phyloP scores from a whole-genome alignment of 352 stramenopile species.

The Plasmopara muralis region DNA sequence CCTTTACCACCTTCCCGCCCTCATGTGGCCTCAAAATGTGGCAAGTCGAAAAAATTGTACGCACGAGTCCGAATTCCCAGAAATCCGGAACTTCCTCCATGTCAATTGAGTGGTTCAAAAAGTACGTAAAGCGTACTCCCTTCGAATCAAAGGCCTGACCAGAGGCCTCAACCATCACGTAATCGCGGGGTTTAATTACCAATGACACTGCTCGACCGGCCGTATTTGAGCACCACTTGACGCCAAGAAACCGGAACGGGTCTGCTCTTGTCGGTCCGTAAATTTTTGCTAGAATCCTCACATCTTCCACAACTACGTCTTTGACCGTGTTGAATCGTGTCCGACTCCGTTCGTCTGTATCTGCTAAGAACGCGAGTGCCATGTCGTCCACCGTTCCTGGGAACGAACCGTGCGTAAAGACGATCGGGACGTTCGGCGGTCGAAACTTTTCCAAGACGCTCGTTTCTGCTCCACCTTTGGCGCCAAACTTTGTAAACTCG shows the following conservation, averaged over 20 bases:
- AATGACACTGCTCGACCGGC: constrained; percentile 11
- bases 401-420: constrained; percentile 25
- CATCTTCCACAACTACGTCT: constrained; percentile 15
- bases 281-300: constrained; percentile 20
- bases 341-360: constrained; percentile 22
- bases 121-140: constrained; percentile 24
- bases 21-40: constrained; percentile 24
- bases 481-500: constrained; percentile 25
- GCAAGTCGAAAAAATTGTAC: constrained; percentile 27
- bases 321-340: constrained; percentile 20
- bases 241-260: constrained; percentile 37
- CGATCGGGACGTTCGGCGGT: constrained; percentile 25
- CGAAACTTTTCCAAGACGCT: constrained; percentile 28
- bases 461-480: constrained; percentile 19
- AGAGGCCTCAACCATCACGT: constrained; percentile 42
- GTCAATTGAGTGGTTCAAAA: constrained; percentile 31
- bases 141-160: constrained; percentile 35
- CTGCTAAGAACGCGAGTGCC: constrained; percentile 29
- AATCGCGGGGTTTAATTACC: constrained; percentile 44
- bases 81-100: constrained; percentile 29
- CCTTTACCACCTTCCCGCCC: constrained; percentile 16
- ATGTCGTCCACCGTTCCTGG: constrained; percentile 41
- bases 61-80: constrained; percentile 18
- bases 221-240: constrained; percentile 37
- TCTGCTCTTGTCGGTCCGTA: constrained; percentile 19